Evolutionary conservation across 164 flowering plant genomes (phyloP), one percentile per base, ranked within the genome.

Genomic region (Chimonanthus praecox): DNA sequence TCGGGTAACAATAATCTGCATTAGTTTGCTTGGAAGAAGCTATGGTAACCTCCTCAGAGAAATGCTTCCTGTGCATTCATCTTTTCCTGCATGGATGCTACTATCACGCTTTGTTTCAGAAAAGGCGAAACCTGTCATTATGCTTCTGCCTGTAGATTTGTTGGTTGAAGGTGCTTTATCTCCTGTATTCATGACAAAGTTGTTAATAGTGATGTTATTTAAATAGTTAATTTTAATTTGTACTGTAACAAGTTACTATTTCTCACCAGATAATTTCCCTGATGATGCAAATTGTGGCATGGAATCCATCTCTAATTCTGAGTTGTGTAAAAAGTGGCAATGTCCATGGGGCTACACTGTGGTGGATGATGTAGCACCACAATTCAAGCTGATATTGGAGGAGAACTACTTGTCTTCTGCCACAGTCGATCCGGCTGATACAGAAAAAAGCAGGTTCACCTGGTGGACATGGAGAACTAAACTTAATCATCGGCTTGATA

Each of bases 301-400:
- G 45, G 79, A 51, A 15, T 65, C 76, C 16, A 33, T 75, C 45
- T 62, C 70, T 21, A 54, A 60, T 46, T 78, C 64, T 21, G 67
- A 75, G 16, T 68, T 51, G 8, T 73, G 44, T 61, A 83, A 81
- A 73, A 78, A 69, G 47, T 93, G 99, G 99, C 78, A 43, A 20
- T 95, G 98, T 70, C 98, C 99, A n/a, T 95, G 99, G 98, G 89
- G 87, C 51, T 80, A 78, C 81, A 75, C 88, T 62, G 75, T 88
- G 44, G 83, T 92, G 44, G 99, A 96, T 84, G 84, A 85, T 71
- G 80, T 92, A 49, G 91, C 85, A 77, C 98, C 99, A 68, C 77
- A 74, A 13, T 96, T 89, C 72, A 89, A 78, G 80, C 16, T n/a
- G 73, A 87, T 96, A 69, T 65, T 96, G 73, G 84, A 87, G 79